Conservation (phyloP, 2,329 filamentous ascomycete species). For the Trichoderma aggressivum region DNA sequence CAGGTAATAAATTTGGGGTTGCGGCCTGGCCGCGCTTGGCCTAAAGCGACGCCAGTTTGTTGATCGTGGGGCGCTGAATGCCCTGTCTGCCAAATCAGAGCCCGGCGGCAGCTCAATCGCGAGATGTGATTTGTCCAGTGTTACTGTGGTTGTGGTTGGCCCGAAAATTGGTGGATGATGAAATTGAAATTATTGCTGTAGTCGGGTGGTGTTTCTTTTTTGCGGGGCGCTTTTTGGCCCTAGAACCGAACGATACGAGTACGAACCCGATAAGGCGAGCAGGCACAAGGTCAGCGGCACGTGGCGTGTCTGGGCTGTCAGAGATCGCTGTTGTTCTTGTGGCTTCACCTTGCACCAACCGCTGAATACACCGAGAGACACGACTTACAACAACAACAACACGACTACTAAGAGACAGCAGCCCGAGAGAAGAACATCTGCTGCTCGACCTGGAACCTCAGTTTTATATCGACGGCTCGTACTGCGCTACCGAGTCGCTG, state of each 20-base stretch:
- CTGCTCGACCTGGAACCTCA: not conserved
- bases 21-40: not conserved
- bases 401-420: not conserved
- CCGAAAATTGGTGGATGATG: constrained; percentile 4
- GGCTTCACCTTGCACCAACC: not conserved
- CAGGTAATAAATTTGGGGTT: constrained; percentile 10
- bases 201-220: not conserved
- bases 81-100: not conserved
- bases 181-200: constrained; percentile 5
- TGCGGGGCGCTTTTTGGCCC: not conserved
- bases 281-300: not conserved
- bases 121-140: not conserved
- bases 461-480: not conserved
- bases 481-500: not conserved
- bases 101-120: not conserved
- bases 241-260: constrained; percentile 4
- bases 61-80: not conserved
- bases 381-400: not conserved
- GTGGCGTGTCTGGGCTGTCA: not conserved
- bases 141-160: not conserved
- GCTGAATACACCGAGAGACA: not conserved
- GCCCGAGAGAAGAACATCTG: not conserved
- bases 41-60: not conserved
- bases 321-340: not conserved
- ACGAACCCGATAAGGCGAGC: constrained; percentile 16